Evolutionary conservation across 768 basidiomycete genomes (phyloP).

Genomic region (Postia placenta): DNA sequence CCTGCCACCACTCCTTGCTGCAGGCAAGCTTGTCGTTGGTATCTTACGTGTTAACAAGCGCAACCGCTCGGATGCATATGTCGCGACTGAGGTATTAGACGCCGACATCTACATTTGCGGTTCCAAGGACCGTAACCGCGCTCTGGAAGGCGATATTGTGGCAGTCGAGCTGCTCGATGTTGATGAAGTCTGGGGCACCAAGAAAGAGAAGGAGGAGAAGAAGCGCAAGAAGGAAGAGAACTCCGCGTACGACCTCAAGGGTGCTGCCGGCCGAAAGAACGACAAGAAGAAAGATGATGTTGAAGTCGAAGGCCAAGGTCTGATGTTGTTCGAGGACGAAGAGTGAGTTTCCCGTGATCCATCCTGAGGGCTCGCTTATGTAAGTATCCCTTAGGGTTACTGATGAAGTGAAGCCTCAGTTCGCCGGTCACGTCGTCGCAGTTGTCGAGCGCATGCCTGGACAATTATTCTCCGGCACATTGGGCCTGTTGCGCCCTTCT

Average conservation of each 20-base stretch:
- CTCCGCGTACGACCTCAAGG: conserved; percentile 84
- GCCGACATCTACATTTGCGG: conserved; percentile 99
- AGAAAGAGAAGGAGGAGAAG: conserved; percentile 99
- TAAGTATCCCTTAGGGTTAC: conserved; percentile 58
- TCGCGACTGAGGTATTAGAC: conserved; percentile 95
- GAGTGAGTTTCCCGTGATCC: conserved; percentile 46
- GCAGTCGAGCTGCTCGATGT: conserved; percentile 97
- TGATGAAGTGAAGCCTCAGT: conserved; percentile 96
- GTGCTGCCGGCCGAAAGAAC: conserved; percentile 72
- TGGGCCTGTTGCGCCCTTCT: conserved; percentile 91
- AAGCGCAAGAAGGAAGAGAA: conserved; percentile 99
- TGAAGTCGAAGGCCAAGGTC: conserved; percentile 96
- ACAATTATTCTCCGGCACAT: conserved; percentile 95
- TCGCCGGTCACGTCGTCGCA: conserved; percentile 98
- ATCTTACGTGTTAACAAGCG: conserved; percentile 97
- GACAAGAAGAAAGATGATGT: conserved; percentile 99
- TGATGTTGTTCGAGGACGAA: conserved; percentile 96
- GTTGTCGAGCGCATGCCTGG: conserved; percentile 99
- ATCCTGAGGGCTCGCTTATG: conserved; percentile 7
- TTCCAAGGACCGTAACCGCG: conserved; percentile 97
- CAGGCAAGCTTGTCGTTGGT: conserved; percentile 96
- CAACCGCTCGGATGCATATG: conserved; percentile 97
- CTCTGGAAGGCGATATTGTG: conserved; percentile 96
- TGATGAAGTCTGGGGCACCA: conserved; percentile 96
- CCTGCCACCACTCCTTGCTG: conserved; percentile 90